phyloP scores from a whole-genome alignment of 2,329 filamentous ascomycete genomes.

The Trichoderma endophyticum region DNA sequence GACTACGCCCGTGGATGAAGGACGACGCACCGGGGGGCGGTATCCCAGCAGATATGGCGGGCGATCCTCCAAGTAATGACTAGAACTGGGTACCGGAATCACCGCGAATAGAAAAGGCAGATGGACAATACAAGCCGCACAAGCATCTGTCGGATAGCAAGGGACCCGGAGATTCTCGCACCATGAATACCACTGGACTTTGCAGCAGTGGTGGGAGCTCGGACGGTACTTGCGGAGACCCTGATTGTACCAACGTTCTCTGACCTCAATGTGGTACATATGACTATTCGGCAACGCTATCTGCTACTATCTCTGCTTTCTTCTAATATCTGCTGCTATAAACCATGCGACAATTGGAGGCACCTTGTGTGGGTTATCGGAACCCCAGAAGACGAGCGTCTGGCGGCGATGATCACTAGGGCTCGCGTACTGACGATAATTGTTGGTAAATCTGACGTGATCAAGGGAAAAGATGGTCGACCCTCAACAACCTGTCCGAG shows the following conservation, averaged over 20 bases:
- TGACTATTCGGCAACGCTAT: neutral
- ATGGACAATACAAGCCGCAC: no score
- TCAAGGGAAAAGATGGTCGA: no score
- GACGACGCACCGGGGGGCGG: neutral
- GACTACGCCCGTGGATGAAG: neutral
- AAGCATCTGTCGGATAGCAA: no score
- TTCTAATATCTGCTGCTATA: neutral
- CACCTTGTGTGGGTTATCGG: neutral
- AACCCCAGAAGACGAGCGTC: neutral
- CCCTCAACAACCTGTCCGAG: no score
- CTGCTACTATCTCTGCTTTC: neutral
- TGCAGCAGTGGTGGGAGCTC: neutral
- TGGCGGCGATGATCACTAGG: no score
- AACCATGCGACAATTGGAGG: neutral
- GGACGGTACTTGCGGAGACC: neutral
- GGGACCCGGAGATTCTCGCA: neutral
- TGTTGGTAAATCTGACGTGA: no score
- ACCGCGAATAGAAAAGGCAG: neutral
- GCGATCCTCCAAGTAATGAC: neutral
- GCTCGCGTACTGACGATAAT: no score
- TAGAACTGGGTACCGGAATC: neutral
- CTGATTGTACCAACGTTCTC: neutral
- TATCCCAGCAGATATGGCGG: neutral
- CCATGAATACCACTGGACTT: neutral
- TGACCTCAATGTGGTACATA: neutral